phyloP scores from a whole-genome alignment of 345 rosid genomes.

The Cardamine resedifolia region DNA sequence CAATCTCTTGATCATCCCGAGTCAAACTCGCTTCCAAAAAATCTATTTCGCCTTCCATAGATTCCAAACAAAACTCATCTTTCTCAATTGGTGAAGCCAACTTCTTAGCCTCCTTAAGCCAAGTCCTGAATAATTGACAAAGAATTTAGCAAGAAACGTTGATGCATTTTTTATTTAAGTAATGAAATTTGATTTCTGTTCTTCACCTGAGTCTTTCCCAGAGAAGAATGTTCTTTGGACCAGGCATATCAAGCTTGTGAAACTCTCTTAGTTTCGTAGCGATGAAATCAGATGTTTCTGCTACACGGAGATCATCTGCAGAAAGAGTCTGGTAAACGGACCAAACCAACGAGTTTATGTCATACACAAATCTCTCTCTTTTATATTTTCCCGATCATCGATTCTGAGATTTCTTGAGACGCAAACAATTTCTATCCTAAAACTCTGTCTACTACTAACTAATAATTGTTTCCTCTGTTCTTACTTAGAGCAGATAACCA shows the following conservation, averaged over 20 bases:
- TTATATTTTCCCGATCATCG: neutral
- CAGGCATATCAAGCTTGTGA: slow-evolving; percentile 83
- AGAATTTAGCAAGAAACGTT: neutral
- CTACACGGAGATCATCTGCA: slow-evolving; percentile 74
- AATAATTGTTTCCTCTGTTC: slow-evolving; percentile 8
- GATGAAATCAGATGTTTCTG: slow-evolving; percentile 59
- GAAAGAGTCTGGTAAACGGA: slow-evolving; percentile 73
- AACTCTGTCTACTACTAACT: neutral
- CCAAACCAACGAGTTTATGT: slow-evolving; percentile 22
- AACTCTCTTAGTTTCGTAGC: slow-evolving; percentile 84
- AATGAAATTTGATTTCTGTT: neutral
- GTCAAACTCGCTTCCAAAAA: slow-evolving; percentile 57
- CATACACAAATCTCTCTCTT: slow-evolving; percentile 28
- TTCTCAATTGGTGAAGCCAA: slow-evolving; percentile 51
- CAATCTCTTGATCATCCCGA: slow-evolving; percentile 49
- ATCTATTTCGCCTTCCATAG: slow-evolving; percentile 56
- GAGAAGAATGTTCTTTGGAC: slow-evolving; percentile 51
- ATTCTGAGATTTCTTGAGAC: slow-evolving; percentile 16
- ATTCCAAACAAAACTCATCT: slow-evolving; percentile 54
- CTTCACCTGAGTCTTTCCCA: slow-evolving; percentile 81
- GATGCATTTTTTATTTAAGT: too few species aligned
- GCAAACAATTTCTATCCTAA: slow-evolving; percentile 23
- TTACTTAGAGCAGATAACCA: neutral
- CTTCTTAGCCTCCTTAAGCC: slow-evolving; percentile 60
- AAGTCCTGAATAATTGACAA: slow-evolving; percentile 43